Conservation (phyloP, 768 basidiomycete genomes). For the Paxillus rubicundulus region DNA sequence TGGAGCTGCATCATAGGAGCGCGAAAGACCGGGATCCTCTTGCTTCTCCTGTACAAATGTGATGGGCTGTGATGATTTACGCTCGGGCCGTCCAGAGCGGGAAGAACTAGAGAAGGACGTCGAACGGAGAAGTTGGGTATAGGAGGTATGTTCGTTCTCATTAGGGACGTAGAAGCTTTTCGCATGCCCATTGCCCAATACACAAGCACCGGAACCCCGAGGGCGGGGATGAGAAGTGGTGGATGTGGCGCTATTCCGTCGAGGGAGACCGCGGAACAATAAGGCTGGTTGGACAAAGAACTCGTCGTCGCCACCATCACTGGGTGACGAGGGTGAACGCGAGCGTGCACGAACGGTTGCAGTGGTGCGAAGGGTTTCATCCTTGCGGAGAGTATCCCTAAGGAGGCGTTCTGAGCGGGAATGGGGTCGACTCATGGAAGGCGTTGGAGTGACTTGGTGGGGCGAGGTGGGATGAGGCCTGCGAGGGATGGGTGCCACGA, state of each 20-base stretch:
- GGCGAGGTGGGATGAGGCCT: constrained; percentile 12
- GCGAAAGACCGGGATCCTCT: constrained; percentile 14
- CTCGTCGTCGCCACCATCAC: constrained; percentile 27
- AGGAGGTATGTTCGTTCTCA: constrained; percentile 25
- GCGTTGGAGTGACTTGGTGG: constrained; percentile 11
- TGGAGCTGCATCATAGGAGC: constrained; percentile 36
- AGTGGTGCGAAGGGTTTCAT: constrained; percentile 37
- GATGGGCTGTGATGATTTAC: constrained; percentile 12
- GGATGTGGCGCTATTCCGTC: constrained; percentile 22
- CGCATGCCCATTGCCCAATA: constrained; percentile 5
- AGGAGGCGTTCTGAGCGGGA: constrained; percentile 56
- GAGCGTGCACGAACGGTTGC: constrained; percentile 18
- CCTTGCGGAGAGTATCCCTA: constrained; percentile 54
- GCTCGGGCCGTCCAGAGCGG: constrained; percentile 21
- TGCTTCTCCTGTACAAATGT: constrained; percentile 17
- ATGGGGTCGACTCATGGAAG: constrained; percentile 38
- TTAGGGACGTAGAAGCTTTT: constrained; percentile 34
- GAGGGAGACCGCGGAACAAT: constrained; percentile 21
- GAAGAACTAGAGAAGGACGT: constrained; percentile 28
- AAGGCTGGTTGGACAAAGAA: constrained; percentile 26
- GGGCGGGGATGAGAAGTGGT: constrained; percentile 1
- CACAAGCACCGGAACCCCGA: constrained; percentile 21
- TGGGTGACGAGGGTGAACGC: constrained; percentile 26
- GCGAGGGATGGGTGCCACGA: constrained; percentile 17
- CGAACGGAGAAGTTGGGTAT: constrained; percentile 25